phyloP scores from a whole-genome alignment of 139 green algal genomes.

The Chlamydomonas eustigma region DNA sequence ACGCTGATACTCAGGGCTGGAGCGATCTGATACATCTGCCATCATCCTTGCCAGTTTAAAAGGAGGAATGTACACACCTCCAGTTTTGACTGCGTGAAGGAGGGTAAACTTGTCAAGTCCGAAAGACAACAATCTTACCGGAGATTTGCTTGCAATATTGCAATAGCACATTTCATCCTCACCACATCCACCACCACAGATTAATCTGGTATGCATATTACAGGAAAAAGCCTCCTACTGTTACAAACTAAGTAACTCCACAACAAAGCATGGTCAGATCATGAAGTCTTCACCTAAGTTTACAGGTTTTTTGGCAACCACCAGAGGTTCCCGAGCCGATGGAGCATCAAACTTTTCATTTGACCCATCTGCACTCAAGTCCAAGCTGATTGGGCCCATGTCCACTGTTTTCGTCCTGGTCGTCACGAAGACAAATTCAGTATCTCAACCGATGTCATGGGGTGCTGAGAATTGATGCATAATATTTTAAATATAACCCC shows the following conservation, averaged over 20 bases:
- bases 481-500: background rate
- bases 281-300: too few species aligned
- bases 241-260: too few species aligned
- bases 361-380: background rate
- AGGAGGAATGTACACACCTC: conserved; percentile 94
- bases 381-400: background rate
- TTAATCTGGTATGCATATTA: too few species aligned
- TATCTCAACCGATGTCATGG: background rate
- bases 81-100: conserved; percentile 50
- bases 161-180: background rate
- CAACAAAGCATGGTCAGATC: too few species aligned
- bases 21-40: conserved; percentile 61
- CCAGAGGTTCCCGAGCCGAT: background rate
- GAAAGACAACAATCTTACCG: background rate
- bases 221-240: too few species aligned
- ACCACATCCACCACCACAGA: too few species aligned
- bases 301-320: background rate
- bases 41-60: conserved; percentile 97
- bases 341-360: background rate
- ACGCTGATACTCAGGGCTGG: conserved; percentile 71
- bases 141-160: background rate
- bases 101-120: background rate
- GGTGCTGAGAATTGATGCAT: background rate
- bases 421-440: background rate
- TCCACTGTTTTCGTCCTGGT: background rate